Conservation (phyloP, 345 rosid species). For the Moricandia arvensis region DNA sequence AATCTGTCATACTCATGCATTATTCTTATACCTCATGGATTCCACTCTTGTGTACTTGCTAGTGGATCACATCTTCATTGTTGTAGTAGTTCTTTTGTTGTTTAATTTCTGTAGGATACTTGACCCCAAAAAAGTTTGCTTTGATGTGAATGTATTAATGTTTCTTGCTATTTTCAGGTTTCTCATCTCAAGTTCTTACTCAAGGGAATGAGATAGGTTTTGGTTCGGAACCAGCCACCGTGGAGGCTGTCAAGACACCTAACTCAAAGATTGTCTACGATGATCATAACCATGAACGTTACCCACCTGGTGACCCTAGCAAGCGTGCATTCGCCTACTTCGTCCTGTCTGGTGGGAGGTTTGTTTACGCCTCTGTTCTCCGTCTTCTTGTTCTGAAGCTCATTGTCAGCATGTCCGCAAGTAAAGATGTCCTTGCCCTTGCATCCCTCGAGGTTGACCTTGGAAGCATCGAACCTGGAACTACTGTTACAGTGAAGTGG, state of each 20-base stretch:
- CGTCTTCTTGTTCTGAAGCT: slow-evolving; percentile 85
- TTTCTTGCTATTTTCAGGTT: slow-evolving; percentile 44
- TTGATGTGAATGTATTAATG: not conserved
- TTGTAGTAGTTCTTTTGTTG: not conserved
- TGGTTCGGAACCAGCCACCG: slow-evolving; percentile 53
- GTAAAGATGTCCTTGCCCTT: slow-evolving; percentile 91
- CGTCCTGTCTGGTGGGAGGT: slow-evolving; percentile 86
- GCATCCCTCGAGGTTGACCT: slow-evolving; percentile 96
- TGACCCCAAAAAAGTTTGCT: not conserved
- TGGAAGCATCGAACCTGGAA: slow-evolving; percentile 82
- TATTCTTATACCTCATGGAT: not conserved
- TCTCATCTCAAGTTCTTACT: slow-evolving; percentile 52
- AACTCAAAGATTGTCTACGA: slow-evolving; percentile 78
- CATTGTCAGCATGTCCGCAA: slow-evolving; percentile 90
- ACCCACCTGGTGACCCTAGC: slow-evolving; percentile 90
- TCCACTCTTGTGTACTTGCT: not conserved
- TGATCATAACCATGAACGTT: slow-evolving; percentile 79
- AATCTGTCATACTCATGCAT: not conserved
- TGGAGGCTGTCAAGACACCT: slow-evolving; percentile 75
- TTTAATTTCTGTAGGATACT: not conserved
- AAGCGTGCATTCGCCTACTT: slow-evolving; percentile 94
- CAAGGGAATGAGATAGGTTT: slow-evolving; percentile 46
- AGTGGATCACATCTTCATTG: not conserved
- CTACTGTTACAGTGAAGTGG: slow-evolving; percentile 95
- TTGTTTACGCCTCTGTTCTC: slow-evolving; percentile 78